Conservation (phyloP, 768 basidiomycete species). For the Pholiota molesta region DNA sequence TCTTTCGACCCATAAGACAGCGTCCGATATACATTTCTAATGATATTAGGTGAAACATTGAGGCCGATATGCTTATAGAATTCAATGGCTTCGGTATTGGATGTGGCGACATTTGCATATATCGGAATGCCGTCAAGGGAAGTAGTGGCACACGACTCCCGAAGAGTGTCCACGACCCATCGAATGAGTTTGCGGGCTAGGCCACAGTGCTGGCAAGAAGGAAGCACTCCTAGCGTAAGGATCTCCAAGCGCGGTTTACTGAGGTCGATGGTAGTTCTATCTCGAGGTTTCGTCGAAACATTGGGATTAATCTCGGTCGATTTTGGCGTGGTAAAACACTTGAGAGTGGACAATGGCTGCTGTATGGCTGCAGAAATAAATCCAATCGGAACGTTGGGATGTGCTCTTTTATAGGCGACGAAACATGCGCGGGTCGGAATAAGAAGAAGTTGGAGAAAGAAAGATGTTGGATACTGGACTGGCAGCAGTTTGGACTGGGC, state of each 20-base stretch:
- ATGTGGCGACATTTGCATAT: slow-evolving; percentile 48
- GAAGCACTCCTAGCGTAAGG: slow-evolving; percentile 55
- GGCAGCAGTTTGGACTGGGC: slow-evolving; percentile 40
- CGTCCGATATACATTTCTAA: slow-evolving; percentile 42
- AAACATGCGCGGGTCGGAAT: slow-evolving; percentile 44
- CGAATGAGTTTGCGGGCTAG: slow-evolving; percentile 46
- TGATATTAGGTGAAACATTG: slow-evolving; percentile 32
- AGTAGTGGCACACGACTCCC: slow-evolving; percentile 27
- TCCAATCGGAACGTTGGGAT: slow-evolving; percentile 36
- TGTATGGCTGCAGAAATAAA: slow-evolving; percentile 47
- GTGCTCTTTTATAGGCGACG: slow-evolving; percentile 35
- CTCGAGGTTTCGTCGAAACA: slow-evolving; percentile 18
- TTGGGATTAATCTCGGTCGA: slow-evolving; percentile 11
- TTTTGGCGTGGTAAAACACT: slow-evolving; percentile 15
- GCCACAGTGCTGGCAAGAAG: slow-evolving; percentile 43
- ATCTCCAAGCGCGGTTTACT: slow-evolving; percentile 44
- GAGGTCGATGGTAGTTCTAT: slow-evolving; percentile 20
- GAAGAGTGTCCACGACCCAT: slow-evolving; percentile 32
- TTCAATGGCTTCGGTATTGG: slow-evolving; percentile 40
- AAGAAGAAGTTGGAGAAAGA: slow-evolving; percentile 50
- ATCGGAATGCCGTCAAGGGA: slow-evolving; percentile 30
- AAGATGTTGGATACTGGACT: slow-evolving; percentile 42
- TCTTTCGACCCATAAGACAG: slow-evolving; percentile 40
- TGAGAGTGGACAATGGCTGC: slow-evolving; percentile 24
- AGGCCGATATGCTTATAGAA: slow-evolving; percentile 51